Evolutionary conservation across 176 grass and related monocot species (phyloP), one percentile per base, ranked within the genome.

Genomic region (Microstegium vimineum): DNA sequence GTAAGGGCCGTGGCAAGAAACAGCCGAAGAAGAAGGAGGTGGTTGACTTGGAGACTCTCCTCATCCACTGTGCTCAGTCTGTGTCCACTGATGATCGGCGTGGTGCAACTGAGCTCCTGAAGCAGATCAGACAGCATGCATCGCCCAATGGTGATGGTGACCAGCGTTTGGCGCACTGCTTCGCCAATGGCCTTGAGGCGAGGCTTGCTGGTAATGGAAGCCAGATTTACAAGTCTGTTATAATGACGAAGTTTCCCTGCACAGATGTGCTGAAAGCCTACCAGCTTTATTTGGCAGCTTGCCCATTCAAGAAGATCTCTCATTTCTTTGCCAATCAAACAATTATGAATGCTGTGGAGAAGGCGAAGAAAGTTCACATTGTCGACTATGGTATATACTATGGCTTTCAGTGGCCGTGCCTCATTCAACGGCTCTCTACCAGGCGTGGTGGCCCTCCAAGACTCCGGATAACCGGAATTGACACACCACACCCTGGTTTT

Each of bases 321-420:
- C 91, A 99, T 76, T 99, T 91, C 85, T 99, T 95, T 85, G 88
- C 96, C 62, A 95, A 86, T 82, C 96, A 99, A 87, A 99, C 93
- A 40, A 93, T 90, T 73, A 1, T 99, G 66, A 79, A 99, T 91
- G 89, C 85, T 6, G 85, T 70, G 38, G 71, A 88, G 86, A 99
- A 93, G 66, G 91, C 87, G 22, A 88, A 76, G 59, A 90, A 84
- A 75, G 82, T 99, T 84, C 96, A 95, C 81, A 99, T 99, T 35
- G 83, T 99, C 2, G 96, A 99, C 61, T 95, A 71, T 2, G 96
- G 96, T 41, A 84, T 99, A 62, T 90, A 93, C 75, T 93, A 99
- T 70, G 96, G 96, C 17, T 93, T 99, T 37, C 96, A 99, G 61
- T 99, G 96, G 96, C 96, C 96, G 1, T 95, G 91, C 66, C 89